Conservation (phyloP, 2,329 filamentous ascomycete species). For the Calonectria hawksworthii region DNA sequence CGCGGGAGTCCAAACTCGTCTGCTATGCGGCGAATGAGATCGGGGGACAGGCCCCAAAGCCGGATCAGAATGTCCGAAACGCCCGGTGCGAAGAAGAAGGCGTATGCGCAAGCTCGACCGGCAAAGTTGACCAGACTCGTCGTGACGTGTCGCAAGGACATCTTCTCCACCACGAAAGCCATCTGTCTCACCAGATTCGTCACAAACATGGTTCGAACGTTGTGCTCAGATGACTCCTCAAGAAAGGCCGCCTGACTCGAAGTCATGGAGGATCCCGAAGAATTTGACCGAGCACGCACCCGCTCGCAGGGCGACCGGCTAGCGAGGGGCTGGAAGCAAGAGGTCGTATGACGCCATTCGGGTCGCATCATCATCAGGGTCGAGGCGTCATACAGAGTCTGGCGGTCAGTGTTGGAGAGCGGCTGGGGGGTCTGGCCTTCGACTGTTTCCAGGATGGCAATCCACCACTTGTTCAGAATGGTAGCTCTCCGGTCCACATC, state of each 20-base stretch:
- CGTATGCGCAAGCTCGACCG: conserved; percentile 91
- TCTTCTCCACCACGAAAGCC: conserved; percentile 88
- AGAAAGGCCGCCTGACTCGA: conserved; percentile 72
- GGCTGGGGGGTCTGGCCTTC: conserved; percentile 77
- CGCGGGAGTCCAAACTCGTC: conserved; percentile 77
- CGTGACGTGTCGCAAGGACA: conserved; percentile 80
- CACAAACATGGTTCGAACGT: conserved; percentile 88
- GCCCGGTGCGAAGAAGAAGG: conserved; percentile 92
- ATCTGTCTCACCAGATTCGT: conserved; percentile 87
- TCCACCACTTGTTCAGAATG: conserved; percentile 94
- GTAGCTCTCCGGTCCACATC: conserved; percentile 85
- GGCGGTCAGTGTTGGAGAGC: conserved; percentile 86
- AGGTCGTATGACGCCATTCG: conserved; percentile 85
- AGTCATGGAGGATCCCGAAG: conserved; percentile 74
- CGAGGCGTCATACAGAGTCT: conserved; percentile 82
- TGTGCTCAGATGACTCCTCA: conserved; percentile 83
- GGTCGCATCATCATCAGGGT: conserved; percentile 88
- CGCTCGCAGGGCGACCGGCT: conserved; percentile 66
- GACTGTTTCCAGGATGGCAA: conserved; percentile 83
- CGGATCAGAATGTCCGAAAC: conserved; percentile 87
- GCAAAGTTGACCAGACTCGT: conserved; percentile 84
- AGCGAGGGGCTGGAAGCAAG: conserved; percentile 73
- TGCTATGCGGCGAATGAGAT: conserved; percentile 78
- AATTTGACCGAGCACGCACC: conserved; percentile 60
- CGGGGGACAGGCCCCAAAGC: conserved; percentile 81